Base-by-base conservation (phyloP, 306 rosid genomes). In the Cicer yamashitae region DNA sequence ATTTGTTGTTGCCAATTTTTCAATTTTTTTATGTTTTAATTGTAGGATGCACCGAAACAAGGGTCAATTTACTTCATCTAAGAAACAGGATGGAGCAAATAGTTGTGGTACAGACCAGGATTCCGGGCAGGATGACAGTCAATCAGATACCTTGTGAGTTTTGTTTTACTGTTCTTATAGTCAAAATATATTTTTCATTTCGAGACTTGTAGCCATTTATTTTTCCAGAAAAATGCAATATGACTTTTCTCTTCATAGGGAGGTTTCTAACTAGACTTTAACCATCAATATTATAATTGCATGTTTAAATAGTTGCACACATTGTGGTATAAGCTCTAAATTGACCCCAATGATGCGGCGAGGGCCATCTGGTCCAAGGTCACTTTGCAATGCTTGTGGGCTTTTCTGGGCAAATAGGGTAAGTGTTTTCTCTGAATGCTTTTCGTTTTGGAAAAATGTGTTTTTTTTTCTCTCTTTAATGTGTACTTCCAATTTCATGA, bases 341-440 rank as follows among this genome's bases (percentile, higher is more conserved):
- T 82, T 85, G 25, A 93, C 98, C 34, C 98, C 98, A 65, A 93
- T 93, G 98, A 93, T 93, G 98, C 93, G 98, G 83, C 89, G 98
- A 10, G 98, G 98, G 22, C 98, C 98, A 66, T 74, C 93, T 78
- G 98, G 98, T 73, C 97, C 97, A 18, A 88, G 98, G 75, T 85
- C 98, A 71, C 97, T 93, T 44, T 93, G 98, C 89, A 93, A 93
- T 74, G 98, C 98, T 25, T 93, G 98, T 81, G 98, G 98, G 13
- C 98, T 93, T 11, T 91, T 89, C 63, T 93, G 98, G 98, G 88
- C 98, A 76, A 93, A 91, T 79, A 91, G 88, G 97, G 98, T 93
- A 37, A 51, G 90, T 91, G 67, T 84, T 51, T 73, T 60, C 70
- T 75, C 70, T 37, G 41, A 15, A 25, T 10, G 69, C 39, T 11